A percentile compares a stretch with the other conserved stretches of the same genome.
phyloP scores from a whole-genome alignment of 495 filamentous ascomycete genomes.

The Lasiosphaeris hirsuta region DNA sequence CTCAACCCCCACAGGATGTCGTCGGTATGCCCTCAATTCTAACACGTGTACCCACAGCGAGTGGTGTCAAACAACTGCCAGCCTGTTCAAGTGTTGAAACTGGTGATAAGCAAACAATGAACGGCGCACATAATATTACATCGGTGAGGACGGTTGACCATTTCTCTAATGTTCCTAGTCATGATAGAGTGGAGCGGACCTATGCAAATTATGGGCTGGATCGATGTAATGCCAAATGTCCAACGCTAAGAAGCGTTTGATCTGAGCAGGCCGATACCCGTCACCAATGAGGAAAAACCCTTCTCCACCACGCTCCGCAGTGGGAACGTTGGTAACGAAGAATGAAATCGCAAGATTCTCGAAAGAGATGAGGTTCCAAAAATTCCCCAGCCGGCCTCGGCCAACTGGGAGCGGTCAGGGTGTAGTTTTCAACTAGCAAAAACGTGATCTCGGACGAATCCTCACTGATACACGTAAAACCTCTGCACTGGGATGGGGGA shows the following conservation, averaged over 20 bases:
- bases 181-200: too few species aligned
- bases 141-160: too few species aligned
- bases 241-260: background rate
- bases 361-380: conserved; percentile 24
- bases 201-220: background rate
- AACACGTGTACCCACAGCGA: conserved; percentile 1
- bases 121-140: too few species aligned
- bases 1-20: background rate
- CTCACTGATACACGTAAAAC: conserved; percentile 53
- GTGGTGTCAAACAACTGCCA: background rate
- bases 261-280: background rate
- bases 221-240: background rate
- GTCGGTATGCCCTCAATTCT: background rate
- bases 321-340: conserved; percentile 23
- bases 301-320: conserved; percentile 25
- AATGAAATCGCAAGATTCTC: background rate
- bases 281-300: background rate
- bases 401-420: conserved; percentile 43
- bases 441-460: conserved; percentile 55
- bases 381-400: conserved; percentile 26
- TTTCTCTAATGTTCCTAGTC: too few species aligned
- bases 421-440: conserved; percentile 61
- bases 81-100: too few species aligned
- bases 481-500: conserved; percentile 40
- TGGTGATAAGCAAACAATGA: too few species aligned